Base-by-base conservation (phyloP, 768 basidiomycete species). In the Boletus subparvulus region DNA sequence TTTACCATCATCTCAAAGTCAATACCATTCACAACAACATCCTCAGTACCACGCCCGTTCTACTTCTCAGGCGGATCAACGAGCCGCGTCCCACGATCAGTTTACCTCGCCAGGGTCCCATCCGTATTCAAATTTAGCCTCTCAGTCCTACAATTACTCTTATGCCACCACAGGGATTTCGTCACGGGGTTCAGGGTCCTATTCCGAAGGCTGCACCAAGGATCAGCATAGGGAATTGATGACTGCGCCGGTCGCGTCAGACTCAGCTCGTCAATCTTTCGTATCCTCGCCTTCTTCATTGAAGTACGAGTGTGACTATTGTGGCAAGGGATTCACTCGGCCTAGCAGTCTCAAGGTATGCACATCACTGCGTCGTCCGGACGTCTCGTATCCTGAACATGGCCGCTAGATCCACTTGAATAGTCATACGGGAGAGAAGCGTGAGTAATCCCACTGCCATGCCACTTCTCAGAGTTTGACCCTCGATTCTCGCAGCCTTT, bases 381-480 rank as follows among this genome's bases (percentile, higher is more conserved):
- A 26, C 17, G 24, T 36, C 44, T 21, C 42, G 36, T 21, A 13
- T 56, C 39, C 55, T 62, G 30, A 65, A 55, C 57, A 12, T 52
- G 30, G 19, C 57, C 40, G 35, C 59, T 58, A 92, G 90, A 92
- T 90, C 61, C 90, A 92, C 71, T 72, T 88, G 60, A 90, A 92
- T 60, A 90, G 88, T 63, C 90, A 92, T 71, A 91, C 89, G 0
- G 90, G 89, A 60, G 88, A 89, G 71, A 91, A 87, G 76, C 90
- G 90, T 92, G 68, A 78, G 86, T 77, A 17, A 12, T 41, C 44
- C 37, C 12, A 39, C 37, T 26, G 42, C 24, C 26, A 26, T 39
- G 47, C 28, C 26, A 17, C 58, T n/a, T 30, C 37, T 65, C 61
- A 58, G 44, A 54, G 50, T 55, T 48, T 58, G 54, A 69, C 47